Evolutionary conservation across 352 stramenopile species (phyloP).

Genomic region (Pythium plurisporium): DNA sequence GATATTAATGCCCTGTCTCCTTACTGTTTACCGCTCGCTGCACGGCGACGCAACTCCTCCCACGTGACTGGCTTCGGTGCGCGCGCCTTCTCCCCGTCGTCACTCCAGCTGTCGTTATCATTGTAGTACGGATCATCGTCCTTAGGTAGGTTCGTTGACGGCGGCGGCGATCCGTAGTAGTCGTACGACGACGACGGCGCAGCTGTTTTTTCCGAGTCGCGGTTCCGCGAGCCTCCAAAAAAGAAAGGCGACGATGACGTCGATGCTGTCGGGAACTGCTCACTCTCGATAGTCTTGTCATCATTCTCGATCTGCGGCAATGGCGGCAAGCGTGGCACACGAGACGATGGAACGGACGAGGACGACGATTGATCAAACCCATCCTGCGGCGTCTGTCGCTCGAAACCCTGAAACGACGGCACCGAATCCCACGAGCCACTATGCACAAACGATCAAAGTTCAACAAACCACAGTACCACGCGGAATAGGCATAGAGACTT

Average conservation of each 20-base stretch:
- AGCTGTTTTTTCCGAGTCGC: conserved; percentile 12
- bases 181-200: conserved; percentile 33
- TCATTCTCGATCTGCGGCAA: conserved; percentile 1
- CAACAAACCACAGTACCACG: too few species aligned
- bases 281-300: neutral
- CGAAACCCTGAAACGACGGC: conserved; percentile 10
- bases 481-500: conserved; percentile 7
- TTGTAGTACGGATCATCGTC: conserved; percentile 24
- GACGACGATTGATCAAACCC: neutral
- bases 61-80: conserved; percentile 53
- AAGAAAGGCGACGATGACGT: conserved; percentile 34
- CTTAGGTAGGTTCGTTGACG: neutral
- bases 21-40: conserved; percentile 43
- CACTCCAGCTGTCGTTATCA: conserved; percentile 9
- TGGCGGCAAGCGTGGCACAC: conserved; percentile 5
- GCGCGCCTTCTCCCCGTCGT: conserved; percentile 27
- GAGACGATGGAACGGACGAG: neutral
- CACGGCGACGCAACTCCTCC: conserved; percentile 71
- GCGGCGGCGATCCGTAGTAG: conserved; percentile 21
- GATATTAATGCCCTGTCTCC: neutral
- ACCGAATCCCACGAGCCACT: conserved; percentile 51
- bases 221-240: conserved; percentile 25
- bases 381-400: neutral
- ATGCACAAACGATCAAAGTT: too few species aligned
- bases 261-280: neutral